A percentile compares a stretch with the other conserved stretches of the same genome.
Conservation (phyloP, 202 grass and related monocot genomes). For the Carex arenaria region DNA sequence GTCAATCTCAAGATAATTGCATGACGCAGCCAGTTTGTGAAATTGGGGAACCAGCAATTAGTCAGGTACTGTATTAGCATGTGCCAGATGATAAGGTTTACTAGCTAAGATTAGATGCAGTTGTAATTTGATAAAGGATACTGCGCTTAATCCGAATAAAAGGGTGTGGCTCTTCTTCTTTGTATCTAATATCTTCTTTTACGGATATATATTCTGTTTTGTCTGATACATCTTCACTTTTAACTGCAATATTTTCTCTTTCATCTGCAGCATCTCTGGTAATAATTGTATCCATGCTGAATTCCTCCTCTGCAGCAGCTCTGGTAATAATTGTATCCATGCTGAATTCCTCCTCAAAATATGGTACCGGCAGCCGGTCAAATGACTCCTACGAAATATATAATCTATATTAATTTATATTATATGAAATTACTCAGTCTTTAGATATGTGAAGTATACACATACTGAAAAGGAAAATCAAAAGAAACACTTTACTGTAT, state of each 20-base stretch:
- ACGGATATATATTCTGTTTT: not conserved
- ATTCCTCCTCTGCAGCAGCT: constrained; percentile 65
- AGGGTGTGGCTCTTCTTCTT: constrained; percentile 45
- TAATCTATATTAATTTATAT: not conserved
- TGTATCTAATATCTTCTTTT: not conserved
- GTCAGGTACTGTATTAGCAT: not conserved
- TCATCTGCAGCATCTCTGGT: constrained; percentile 43
- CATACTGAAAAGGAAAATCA: not conserved
- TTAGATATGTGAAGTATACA: not conserved
- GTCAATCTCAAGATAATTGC: not conserved
- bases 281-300: constrained; percentile 62
- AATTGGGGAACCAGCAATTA: not conserved
- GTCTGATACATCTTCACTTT: not conserved
- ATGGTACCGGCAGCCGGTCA: constrained; percentile 80
- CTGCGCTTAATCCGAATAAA: constrained; percentile 79
- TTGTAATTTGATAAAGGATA: constrained; percentile 54
- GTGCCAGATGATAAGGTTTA: not conserved
- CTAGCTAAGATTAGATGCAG: not conserved
- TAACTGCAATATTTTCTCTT: constrained; percentile 40
- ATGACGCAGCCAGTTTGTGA: not conserved
- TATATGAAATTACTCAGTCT: not conserved
- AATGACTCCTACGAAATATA: constrained; percentile 68
- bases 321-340: constrained; percentile 51
- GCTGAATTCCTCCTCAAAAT: constrained; percentile 81
- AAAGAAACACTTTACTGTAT: not conserved